Percentiles rank a stretch among this genome's conserved stretches.
Conservation (phyloP, 83 land plant genomes). For the Picea engelmannii region DNA sequence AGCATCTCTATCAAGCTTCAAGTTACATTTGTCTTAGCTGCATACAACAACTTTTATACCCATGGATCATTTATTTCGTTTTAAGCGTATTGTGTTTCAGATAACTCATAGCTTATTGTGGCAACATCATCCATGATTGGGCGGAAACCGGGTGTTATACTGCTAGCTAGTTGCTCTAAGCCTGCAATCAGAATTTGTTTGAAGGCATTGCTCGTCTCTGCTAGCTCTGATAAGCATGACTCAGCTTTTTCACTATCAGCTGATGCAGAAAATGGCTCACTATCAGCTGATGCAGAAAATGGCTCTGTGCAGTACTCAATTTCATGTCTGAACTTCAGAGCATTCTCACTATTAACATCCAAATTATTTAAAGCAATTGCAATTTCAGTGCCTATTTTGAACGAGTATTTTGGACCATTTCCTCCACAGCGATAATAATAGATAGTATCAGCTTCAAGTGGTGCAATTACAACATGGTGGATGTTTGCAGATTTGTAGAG, state of each 20-base stretch:
- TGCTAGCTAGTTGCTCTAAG: constrained; percentile 74
- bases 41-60: constrained; percentile 90
- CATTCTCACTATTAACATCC: too few relatives aligned
- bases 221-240: constrained; percentile 77
- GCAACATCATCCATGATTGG: constrained; percentile 59
- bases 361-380: too few relatives aligned
- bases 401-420: too few relatives aligned
- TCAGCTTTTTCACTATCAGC: constrained; percentile 84
- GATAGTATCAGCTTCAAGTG: too few relatives aligned
- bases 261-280: constrained; percentile 70
- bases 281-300: too few relatives aligned
- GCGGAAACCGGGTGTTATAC: constrained; percentile 77
- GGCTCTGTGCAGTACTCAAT: too few relatives aligned
- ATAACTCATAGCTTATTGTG: constrained; percentile 81
- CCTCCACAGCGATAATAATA: too few relatives aligned
- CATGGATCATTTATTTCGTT: constrained; percentile 92
- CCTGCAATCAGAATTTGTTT: constrained; percentile 70
- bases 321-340: too few relatives aligned
- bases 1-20: constrained; percentile 90
- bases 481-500: too few relatives aligned
- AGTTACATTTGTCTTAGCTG: constrained; percentile 69
- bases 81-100: constrained; percentile 85
- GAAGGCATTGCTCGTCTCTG: constrained; percentile 74
- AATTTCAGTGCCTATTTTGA: too few relatives aligned
- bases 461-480: too few relatives aligned